A percentile compares a stretch with the other conserved stretches of the same genome.
These are phyloP conservation scores for Didymella segeticola DNA, from an alignment of 2,329 filamentous ascomycete species.

Conservation along the genomic window DNA sequence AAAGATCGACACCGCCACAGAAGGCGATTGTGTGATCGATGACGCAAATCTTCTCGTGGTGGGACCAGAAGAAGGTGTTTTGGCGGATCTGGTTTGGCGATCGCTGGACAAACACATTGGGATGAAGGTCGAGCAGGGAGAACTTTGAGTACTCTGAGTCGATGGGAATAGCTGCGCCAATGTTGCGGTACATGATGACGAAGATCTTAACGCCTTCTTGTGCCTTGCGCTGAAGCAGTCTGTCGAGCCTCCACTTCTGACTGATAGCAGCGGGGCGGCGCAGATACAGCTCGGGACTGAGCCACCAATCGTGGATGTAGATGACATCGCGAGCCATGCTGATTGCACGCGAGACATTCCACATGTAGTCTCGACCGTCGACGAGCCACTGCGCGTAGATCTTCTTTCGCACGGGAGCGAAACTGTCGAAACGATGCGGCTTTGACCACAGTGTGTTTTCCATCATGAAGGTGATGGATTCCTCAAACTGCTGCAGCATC, in stretches of 20 bases:
- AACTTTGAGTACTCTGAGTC: slow-evolving; percentile 99
- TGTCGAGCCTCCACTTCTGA: slow-evolving; percentile 95
- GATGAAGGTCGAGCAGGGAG: slow-evolving; percentile 90
- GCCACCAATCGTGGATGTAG: slow-evolving; percentile 99
- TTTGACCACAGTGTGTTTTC: slow-evolving; percentile 82
- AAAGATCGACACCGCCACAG: slow-evolving; percentile 92
- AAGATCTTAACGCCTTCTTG: slow-evolving; percentile 96
- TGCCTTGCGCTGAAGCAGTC: slow-evolving; percentile 91
- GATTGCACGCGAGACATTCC: slow-evolving; percentile 96
- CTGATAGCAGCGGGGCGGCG: slow-evolving; percentile 92
- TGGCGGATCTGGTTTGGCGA: slow-evolving; percentile 98
- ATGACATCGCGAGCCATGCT: slow-evolving; percentile 97
- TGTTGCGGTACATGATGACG: slow-evolving; percentile 96
- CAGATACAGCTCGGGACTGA: slow-evolving; percentile 96
- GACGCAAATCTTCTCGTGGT: slow-evolving; percentile 97
- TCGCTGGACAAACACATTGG: slow-evolving; percentile 93
- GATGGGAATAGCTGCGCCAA: slow-evolving; percentile 95
- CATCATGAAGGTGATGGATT: slow-evolving; percentile 88
- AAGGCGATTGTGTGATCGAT: slow-evolving; percentile 97
- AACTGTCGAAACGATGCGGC: slow-evolving; percentile 88
- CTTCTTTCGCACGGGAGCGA: slow-evolving; percentile 83
- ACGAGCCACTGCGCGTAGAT: slow-evolving; percentile 97
- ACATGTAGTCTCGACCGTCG: slow-evolving; percentile 98
- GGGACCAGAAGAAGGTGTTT: slow-evolving; percentile 99
- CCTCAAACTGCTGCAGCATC: slow-evolving; percentile 88